Evolutionary conservation across 2,329 filamentous ascomycete species (phyloP), one percentile per base, ranked within the genome.

Genomic region (Aspergillus pseudoglaucus): DNA sequence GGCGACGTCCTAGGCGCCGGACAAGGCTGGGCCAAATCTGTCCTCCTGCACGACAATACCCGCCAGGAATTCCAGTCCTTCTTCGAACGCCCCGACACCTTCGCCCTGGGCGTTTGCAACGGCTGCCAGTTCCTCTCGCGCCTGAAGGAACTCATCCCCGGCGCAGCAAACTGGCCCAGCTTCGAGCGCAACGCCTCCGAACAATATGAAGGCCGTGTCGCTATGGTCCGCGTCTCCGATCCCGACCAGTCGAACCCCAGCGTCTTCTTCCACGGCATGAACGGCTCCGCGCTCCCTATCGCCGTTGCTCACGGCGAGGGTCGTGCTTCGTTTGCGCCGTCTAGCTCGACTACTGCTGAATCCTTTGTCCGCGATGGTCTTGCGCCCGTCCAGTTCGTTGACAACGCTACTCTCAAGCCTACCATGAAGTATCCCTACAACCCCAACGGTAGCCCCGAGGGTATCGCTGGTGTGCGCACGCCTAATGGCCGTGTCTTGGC

Each of bases 71-170:
- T 97, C 72, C 75, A 85, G 60, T 70, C 75, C 43, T 97, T 96
- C 79, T 97, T 97, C 73, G 79, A 83, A 56, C 82, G 93, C 25
- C 80, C 84, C 4, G 89, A 96, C 64, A 97, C 93, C 0, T 97
- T 98, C 69, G 78, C 89, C 0, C 79, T 98, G 1, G 93, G 93
- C 59, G 89, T 97, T 30, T 97, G 93, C 79, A 98, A 98, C 66
- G 93, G 93, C 44, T 97, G 93, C 65, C 93, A 98, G 70, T 95
- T 97, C 82, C 75, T 97, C 37, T 87, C 86, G 5, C 83, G 89
- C 44, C 75, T 94, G 37, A 88, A 88, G 63, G 82, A 85, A 50
- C 75, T 95, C 46, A 94, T 96, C 53, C 90, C 90, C 1, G 90
- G 90, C n/a, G 82, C 90, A 0, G 68, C 75, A 45, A 74, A 80